Conservation (phyloP, 345 rosid genomes). For the Lepidium aucheri region DNA sequence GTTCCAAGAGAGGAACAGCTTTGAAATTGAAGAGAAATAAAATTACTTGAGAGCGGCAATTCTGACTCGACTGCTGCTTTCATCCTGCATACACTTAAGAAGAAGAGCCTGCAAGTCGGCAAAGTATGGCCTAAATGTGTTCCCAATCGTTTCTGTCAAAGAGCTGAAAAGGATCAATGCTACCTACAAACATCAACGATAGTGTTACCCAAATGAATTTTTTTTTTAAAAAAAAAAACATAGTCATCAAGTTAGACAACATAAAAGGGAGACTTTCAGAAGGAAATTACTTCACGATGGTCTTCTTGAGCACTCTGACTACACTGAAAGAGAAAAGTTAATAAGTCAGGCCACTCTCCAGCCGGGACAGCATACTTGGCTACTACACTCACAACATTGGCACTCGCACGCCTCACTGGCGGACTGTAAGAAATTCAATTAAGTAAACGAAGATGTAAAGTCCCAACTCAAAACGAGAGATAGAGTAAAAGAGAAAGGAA, state of each 20-base stretch:
- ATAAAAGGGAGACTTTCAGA: not conserved
- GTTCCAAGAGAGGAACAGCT: not conserved
- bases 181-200: conserved; percentile 38
- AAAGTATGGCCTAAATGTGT: conserved; percentile 76
- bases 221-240: no score
- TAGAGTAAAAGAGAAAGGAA: not conserved
- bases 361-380: conserved; percentile 94
- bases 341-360: conserved; percentile 96
- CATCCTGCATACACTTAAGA: conserved; percentile 89
- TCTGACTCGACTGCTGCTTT: conserved; percentile 87
- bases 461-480: not conserved
- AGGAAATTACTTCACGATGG: conserved; percentile 72
- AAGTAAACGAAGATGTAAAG: not conserved
- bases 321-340: conserved; percentile 83
- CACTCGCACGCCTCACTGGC: conserved; percentile 95
- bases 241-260: not conserved
- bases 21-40: not conserved
- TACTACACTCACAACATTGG: conserved; percentile 88
- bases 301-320: conserved; percentile 98
- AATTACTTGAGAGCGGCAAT: conserved; percentile 95
- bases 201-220: not conserved
- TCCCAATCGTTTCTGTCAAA: conserved; percentile 93
- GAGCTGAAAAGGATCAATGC: conserved; percentile 97
- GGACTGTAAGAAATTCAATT: conserved; percentile 34
- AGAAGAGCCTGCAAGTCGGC: conserved; percentile 83